Evolutionary conservation across 768 basidiomycete genomes (phyloP), one percentile per base, ranked within the genome.

Genomic region (Hypholoma fasciculare): DNA sequence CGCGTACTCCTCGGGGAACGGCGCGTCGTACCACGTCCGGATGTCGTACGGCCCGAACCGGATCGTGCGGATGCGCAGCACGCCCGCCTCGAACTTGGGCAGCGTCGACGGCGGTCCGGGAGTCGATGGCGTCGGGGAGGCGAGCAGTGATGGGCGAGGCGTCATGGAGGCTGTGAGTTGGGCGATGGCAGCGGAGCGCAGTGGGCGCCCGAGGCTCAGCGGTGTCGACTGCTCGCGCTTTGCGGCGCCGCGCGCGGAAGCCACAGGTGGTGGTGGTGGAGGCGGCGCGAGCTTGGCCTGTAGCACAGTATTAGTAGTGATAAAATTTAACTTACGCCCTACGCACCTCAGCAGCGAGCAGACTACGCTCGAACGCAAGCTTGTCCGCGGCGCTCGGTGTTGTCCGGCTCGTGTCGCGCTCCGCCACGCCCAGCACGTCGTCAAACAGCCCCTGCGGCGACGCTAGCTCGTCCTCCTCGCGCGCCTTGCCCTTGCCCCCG

Each of bases 1-100:
- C 42, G 93, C 86, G 71, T 97, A 98, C 71, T 99, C 97, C 69
- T 98, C 96, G 0, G 97, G 96, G 70, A 98, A 98, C 6, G 97
- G 97, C 20, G 97, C 97, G 69, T 97, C 94, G 71, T 94, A 98
- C 97, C 97, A 99, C 3, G 97, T 98, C 70, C 94, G 87, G 68
- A 98, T 94, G 67, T 98, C 95, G 69, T 80, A 96, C 56, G 84
- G 80, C 26, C 96, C 96, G 65, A 98, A 96, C 27, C 94, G 87
- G 61, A 98, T 94, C 55, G 83, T 86, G 55, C 86, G 89, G 79
- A 96, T 97, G 62, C 88, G 87, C 46, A 89, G 81, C 27, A 72
- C 74, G 37, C 72, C 68, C 34, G 72, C 72, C 38, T 72, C 71
- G 51, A 67, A 60, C 60, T 69, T 71, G 44, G 71, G 52, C n/a